Percentiles rank a stretch among this genome's conserved stretches.
These are phyloP conservation scores for Boletales sp. DNA, from an alignment of 768 basidiomycete genomes.

Conservation along the genomic window DNA sequence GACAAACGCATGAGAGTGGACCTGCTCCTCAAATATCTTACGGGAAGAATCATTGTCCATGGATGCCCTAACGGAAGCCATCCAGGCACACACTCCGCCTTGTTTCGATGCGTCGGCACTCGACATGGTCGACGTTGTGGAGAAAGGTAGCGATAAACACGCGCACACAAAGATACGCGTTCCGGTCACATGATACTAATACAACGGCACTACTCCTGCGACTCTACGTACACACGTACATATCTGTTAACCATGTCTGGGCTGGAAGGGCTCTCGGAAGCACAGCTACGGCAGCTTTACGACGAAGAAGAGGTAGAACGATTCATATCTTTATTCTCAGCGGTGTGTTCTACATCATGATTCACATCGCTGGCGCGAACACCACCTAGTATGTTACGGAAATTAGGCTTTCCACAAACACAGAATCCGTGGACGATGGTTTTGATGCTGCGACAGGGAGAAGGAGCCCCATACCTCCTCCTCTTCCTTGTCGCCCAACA, in stretches of 20 bases:
- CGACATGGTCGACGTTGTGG: constrained; percentile 8
- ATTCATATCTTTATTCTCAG: constrained; percentile 58
- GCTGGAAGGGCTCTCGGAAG: constrained; percentile 41
- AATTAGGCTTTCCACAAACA: constrained; percentile 37
- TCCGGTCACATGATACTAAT: constrained; percentile 25
- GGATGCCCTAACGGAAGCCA: constrained; percentile 57
- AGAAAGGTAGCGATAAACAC: constrained; percentile 13
- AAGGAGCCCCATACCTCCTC: neutral
- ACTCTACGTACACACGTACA: neutral
- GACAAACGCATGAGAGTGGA: constrained; percentile 71
- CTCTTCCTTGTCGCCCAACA: constrained; percentile 4
- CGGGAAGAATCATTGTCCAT: constrained; percentile 75
- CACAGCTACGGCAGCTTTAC: constrained; percentile 53
- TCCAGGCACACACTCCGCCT: constrained; percentile 65
- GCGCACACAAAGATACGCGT: constrained; percentile 23
- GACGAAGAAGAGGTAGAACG: constrained; percentile 63
- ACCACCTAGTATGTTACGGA: constrained; percentile 54
- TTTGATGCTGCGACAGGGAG: neutral
- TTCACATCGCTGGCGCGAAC: neutral
- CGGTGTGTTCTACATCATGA: constrained; percentile 37
- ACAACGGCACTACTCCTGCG: neutral
- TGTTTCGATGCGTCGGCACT: constrained; percentile 6
- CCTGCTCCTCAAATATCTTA: constrained; percentile 66
- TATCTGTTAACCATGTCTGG: neutral
- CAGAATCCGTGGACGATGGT: constrained; percentile 3